Percentiles rank a stretch among this genome's conserved stretches.
Conservation (phyloP, 306 rosid genomes). For the Quercus cerris region DNA sequence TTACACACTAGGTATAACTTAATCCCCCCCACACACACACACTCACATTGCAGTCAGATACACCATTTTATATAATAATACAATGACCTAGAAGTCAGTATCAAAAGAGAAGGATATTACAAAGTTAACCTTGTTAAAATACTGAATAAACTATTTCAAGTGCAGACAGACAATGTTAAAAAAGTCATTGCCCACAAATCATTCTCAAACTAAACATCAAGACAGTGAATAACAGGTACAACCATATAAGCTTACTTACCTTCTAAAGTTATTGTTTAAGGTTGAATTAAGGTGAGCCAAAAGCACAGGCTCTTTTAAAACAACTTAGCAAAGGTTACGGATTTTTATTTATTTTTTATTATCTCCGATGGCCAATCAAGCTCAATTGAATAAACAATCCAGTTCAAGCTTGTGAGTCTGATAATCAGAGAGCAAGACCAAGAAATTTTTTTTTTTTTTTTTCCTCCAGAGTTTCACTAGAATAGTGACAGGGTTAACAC, state of each 20-base stretch:
- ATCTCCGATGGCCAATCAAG: not conserved
- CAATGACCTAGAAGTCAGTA: not conserved
- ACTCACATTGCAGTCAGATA: not conserved
- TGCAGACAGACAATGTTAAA: not conserved
- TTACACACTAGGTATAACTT: too few relatives aligned
- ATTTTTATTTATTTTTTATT: not conserved
- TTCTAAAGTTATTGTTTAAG: not conserved
- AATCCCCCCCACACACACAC: not conserved
- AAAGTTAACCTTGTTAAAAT: not conserved
- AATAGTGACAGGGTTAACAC: slow-evolving; percentile 15
- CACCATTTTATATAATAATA: not conserved
- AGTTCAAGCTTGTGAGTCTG: not conserved
- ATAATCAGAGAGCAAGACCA: not conserved
- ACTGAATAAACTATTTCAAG: not conserved
- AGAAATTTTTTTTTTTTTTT: not conserved
- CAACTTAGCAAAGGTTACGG: not conserved
- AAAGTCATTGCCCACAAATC: not conserved
- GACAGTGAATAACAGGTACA: not conserved
- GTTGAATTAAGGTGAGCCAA: not conserved
- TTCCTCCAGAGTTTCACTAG: not conserved
- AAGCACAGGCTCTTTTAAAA: not conserved
- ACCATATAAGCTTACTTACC: not conserved
- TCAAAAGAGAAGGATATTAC: not conserved
- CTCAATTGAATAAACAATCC: not conserved
- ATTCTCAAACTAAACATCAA: not conserved